A percentile compares a stretch with the other conserved stretches of the same genome.
Evolutionary conservation across 2,329 filamentous ascomycete species (phyloP).

Genomic region (Aschersonia sp.): DNA sequence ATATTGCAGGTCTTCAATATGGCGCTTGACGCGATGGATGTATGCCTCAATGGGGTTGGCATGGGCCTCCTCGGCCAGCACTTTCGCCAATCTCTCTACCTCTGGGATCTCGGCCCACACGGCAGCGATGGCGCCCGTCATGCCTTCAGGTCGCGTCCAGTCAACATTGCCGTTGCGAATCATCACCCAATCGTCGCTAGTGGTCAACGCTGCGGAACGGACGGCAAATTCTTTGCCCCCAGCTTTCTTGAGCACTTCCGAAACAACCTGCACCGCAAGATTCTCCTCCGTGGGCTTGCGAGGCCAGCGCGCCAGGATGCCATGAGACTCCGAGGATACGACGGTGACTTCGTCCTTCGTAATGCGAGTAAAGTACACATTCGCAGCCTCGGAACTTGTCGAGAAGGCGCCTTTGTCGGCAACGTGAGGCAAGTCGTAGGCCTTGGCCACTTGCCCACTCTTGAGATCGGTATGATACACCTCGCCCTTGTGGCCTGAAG

Average conservation of each 20-base stretch:
- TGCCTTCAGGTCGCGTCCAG: conserved; percentile 71
- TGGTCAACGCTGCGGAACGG: conserved; percentile 56
- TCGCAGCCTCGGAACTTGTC: conserved; percentile 59
- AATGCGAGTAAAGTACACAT: conserved; percentile 79
- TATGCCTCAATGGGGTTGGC: conserved; percentile 72
- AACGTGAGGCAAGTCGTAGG: conserved; percentile 63
- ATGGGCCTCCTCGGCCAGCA: conserved; percentile 75
- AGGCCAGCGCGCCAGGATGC: conserved; percentile 61
- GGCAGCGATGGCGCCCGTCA: conserved; percentile 67
- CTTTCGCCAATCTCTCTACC: conserved; percentile 59
- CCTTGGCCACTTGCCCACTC: conserved; percentile 53
- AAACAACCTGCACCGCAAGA: conserved; percentile 50
- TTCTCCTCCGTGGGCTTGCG: conserved; percentile 30
- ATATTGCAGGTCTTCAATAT: conserved; percentile 61
- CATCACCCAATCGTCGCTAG: conserved; percentile 62
- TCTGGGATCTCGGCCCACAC: conserved; percentile 66
- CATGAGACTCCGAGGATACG: conserved; percentile 62
- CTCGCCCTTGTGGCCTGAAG: conserved; percentile 60
- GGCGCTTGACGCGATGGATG: conserved; percentile 69
- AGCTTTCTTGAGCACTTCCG: conserved; percentile 67
- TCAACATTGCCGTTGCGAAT: conserved; percentile 66
- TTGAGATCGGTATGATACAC: conserved; percentile 73
- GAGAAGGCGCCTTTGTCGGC: conserved; percentile 62
- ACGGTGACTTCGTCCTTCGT: conserved; percentile 60
- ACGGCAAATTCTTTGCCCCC: conserved; percentile 56